These are phyloP conservation scores for Chlorella variabilis DNA, from an alignment of 163 green algal species.

Conservation along the genomic window DNA sequence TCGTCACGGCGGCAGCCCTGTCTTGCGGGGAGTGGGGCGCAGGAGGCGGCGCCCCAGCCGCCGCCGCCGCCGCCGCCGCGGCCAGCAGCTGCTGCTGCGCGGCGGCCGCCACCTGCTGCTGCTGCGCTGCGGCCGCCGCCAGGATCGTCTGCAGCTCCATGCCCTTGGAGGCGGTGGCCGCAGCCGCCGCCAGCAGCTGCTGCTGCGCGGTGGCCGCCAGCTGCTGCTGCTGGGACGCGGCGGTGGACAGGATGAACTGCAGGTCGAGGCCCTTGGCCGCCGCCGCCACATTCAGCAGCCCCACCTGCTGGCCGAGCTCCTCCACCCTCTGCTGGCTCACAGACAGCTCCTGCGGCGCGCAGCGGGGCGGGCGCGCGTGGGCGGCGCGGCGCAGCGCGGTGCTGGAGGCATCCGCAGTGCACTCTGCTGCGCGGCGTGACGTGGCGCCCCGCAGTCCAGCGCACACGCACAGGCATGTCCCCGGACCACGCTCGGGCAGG, in stretches of 20 bases:
- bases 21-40: too few species aligned
- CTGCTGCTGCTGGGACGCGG: constrained; percentile 5
- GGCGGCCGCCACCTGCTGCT: constrained; percentile 8
- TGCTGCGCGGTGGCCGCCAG: constrained; percentile 18
- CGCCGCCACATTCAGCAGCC: constrained; percentile 4
- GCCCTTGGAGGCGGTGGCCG: constrained; percentile 26
- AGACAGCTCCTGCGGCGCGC: constrained; percentile 22
- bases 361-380: too few species aligned
- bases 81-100: constrained; percentile 25
- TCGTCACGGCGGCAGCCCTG: too few species aligned
- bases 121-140: background rate
- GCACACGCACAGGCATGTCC: too few species aligned
- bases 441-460: too few species aligned
- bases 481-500: too few species aligned
- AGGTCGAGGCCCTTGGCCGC: constrained; percentile 37
- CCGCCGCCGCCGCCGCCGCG: constrained; percentile 9
- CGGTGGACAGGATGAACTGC: constrained; percentile 18
- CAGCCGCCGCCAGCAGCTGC: constrained; percentile 23
- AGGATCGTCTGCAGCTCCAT: constrained; percentile 27
- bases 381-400: too few species aligned
- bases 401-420: too few species aligned
- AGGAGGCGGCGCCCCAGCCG: background rate
- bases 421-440: too few species aligned
- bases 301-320: constrained; percentile 41
- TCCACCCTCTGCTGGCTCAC: constrained; percentile 31